These are phyloP conservation scores for Arabidopsis arenosa DNA, from an alignment of 345 rosid genomes.

Conservation along the genomic window DNA sequence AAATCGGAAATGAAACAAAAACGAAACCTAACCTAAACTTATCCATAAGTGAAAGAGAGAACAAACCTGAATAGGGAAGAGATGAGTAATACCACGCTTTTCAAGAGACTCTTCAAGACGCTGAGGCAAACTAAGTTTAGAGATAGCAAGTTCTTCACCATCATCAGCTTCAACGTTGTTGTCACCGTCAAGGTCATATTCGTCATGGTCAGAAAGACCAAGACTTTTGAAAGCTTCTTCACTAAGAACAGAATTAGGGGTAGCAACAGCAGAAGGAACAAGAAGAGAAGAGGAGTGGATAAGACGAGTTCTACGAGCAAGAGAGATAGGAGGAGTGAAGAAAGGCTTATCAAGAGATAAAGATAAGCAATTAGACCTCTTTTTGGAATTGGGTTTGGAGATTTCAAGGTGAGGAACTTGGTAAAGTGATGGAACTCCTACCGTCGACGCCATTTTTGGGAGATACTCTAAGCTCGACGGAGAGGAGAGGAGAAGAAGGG, in stretches of 20 bases:
- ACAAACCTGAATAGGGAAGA: conserved; percentile 90
- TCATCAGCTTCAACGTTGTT: conserved; percentile 22
- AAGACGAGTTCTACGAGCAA: conserved; percentile 35
- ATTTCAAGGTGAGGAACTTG: conserved; percentile 55
- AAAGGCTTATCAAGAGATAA: conserved; percentile 42
- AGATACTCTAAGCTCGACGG: conserved; percentile 20
- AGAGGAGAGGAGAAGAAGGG: neutral
- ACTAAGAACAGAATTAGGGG: conserved; percentile 83
- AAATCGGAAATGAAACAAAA: neutral
- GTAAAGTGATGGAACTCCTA: conserved; percentile 53
- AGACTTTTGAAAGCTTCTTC: conserved; percentile 88
- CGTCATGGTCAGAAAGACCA: conserved; percentile 47
- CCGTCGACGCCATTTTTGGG: conserved; percentile 52
- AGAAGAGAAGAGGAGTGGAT: conserved; percentile 43
- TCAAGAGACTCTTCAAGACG: conserved; percentile 73
- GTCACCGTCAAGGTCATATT: conserved; percentile 37
- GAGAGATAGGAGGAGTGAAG: conserved; percentile 34
- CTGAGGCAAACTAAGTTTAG: conserved; percentile 72
- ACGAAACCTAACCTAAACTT: neutral
- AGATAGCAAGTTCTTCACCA: conserved; percentile 70
- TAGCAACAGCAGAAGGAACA: conserved; percentile 68
- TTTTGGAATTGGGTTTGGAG: conserved; percentile 38
- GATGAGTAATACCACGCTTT: conserved; percentile 87
- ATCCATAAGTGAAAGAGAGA: neutral
- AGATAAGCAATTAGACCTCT: conserved; percentile 38